Evolutionary conservation across 371 early-diverging fungal genomes (phyloP).

Genomic region (Mortierella sp.): DNA sequence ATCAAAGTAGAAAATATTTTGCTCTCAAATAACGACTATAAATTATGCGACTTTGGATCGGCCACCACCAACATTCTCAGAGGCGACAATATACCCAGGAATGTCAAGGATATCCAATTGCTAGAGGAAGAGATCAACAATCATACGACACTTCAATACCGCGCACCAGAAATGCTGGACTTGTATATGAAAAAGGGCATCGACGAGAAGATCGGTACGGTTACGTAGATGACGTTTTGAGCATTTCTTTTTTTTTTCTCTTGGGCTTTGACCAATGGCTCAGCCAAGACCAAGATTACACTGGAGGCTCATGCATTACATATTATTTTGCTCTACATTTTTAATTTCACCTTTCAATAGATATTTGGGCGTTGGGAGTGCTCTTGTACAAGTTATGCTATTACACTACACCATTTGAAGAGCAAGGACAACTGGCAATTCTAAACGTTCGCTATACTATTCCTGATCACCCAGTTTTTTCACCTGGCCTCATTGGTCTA

Average conservation of each 20-base stretch:
- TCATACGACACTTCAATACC: conserved; percentile 93
- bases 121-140: conserved; percentile 90
- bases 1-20: conserved; percentile 81
- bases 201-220: conserved; percentile 86
- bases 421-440: conserved; percentile 87
- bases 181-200: conserved; percentile 85
- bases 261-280: not conserved
- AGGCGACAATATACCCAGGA: conserved; percentile 62
- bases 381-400: conserved; percentile 89
- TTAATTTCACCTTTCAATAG: conserved; percentile 11
- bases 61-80: conserved; percentile 77
- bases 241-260: not conserved
- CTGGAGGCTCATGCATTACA: not conserved
- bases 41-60: conserved; percentile 96
- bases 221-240: not conserved
- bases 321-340: not conserved
- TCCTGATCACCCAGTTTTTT: conserved; percentile 80
- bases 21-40: conserved; percentile 70
- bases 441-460: conserved; percentile 88
- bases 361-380: conserved; percentile 87
- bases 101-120: conserved; percentile 74
- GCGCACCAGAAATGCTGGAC: conserved; percentile 95
- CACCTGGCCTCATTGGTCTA: conserved; percentile 69
- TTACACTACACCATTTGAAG: conserved; percentile 95
- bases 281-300: not conserved